phyloP scores from a whole-genome alignment of 176 grass and related monocot species.

The Ensete ventricosum region DNA sequence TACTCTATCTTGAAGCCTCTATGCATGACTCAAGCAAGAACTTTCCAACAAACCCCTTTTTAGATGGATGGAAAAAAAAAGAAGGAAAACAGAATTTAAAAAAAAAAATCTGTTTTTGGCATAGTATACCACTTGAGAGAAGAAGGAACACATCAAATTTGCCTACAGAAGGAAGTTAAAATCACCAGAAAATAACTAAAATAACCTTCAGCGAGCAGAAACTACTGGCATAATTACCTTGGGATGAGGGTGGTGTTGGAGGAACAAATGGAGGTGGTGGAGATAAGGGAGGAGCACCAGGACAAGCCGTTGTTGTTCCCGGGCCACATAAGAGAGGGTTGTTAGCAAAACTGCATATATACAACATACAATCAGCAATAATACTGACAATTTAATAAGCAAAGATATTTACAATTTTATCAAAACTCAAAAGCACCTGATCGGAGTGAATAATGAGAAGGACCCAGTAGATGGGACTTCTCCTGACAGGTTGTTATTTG shows the following conservation, averaged over 20 bases:
- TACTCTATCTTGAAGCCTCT: not conserved
- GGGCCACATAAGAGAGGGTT: conserved; percentile 14
- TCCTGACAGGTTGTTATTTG: conserved; percentile 11
- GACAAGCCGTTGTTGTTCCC: conserved; percentile 13
- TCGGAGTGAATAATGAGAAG: conserved; percentile 15
- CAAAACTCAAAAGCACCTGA: conserved; percentile 1
- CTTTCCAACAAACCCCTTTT: not conserved
- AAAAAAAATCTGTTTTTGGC: not conserved
- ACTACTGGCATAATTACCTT: not conserved
- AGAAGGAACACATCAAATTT: not conserved
- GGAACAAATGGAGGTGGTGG: conserved; percentile 20
- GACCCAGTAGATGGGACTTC: conserved; percentile 17
- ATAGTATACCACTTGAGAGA: not conserved
- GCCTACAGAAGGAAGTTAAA: not conserved
- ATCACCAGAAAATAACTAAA: not conserved
- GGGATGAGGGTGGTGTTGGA: conserved; percentile 9
- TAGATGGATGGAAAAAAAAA: not conserved
- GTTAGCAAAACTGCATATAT: conserved; percentile 9
- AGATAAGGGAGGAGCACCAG: conserved; percentile 10
- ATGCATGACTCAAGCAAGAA: not conserved
- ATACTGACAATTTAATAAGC: not conserved
- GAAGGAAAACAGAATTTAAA: not conserved
- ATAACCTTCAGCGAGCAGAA: not conserved
- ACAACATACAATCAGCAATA: not conserved
- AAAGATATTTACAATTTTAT: not conserved